These are phyloP conservation scores for Mycena rebaudengoi DNA, from an alignment of 768 basidiomycete species.

Conservation along the genomic window DNA sequence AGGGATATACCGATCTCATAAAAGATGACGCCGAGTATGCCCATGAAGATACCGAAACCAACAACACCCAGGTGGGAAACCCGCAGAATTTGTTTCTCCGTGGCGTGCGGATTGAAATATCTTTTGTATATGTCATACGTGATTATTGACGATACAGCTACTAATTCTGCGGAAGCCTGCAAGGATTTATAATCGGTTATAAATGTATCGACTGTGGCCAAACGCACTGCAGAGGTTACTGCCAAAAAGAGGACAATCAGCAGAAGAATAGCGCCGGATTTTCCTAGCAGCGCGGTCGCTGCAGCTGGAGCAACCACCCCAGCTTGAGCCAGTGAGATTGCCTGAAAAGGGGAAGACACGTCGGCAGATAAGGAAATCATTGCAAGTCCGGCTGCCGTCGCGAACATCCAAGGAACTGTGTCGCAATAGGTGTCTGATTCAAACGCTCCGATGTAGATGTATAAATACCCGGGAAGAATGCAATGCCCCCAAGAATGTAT, in stretches of 20 bases:
- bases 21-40: slow-evolving; percentile 19
- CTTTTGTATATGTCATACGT: slow-evolving; percentile 28
- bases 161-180: slow-evolving; percentile 41
- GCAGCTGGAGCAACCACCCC: slow-evolving; percentile 44
- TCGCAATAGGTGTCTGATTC: background rate
- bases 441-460: background rate
- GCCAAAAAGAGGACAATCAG: slow-evolving; percentile 46
- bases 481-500: slow-evolving; percentile 45
- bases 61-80: slow-evolving; percentile 21
- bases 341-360: slow-evolving; percentile 15
- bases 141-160: slow-evolving; percentile 38
- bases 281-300: slow-evolving; percentile 42
- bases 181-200: background rate
- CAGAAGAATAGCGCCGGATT: slow-evolving; percentile 42
- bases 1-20: slow-evolving; percentile 20
- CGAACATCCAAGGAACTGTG: slow-evolving; percentile 50
- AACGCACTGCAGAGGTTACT: slow-evolving; percentile 40
- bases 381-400: slow-evolving; percentile 50
- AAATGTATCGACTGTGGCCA: background rate
- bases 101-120: slow-evolving; percentile 26
- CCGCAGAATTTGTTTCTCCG: slow-evolving; percentile 19
- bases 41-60: slow-evolving; percentile 22
- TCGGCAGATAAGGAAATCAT: slow-evolving; percentile 35
- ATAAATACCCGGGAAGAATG: slow-evolving; percentile 40
- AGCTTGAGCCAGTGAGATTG: slow-evolving; percentile 2